Conservation (phyloP, 2,329 filamentous ascomycete genomes). For the Pleoardoris graminearum region DNA sequence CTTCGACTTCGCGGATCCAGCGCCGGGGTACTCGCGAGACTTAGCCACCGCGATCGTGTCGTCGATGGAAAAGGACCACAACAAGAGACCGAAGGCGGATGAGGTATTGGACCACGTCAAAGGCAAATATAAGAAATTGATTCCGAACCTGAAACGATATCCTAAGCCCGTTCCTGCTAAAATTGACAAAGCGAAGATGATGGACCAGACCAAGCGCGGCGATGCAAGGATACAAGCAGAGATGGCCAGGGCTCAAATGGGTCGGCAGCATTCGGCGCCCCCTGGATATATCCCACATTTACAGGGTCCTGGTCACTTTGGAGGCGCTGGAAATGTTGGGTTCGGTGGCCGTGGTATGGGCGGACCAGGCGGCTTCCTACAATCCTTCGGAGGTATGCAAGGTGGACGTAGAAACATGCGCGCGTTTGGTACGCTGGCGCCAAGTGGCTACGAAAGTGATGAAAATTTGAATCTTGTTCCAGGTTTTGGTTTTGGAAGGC, state of each 20-base stretch:
- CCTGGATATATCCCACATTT: not conserved
- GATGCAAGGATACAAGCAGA: not conserved
- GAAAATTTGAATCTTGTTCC: not conserved
- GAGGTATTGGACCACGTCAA: slow-evolving; percentile 6
- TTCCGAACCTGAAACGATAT: not conserved
- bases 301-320: not conserved
- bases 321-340: not conserved
- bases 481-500: not conserved
- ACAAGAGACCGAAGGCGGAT: slow-evolving; percentile 5
- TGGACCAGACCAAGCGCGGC: not conserved
- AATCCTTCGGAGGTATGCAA: not conserved
- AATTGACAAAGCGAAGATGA: not conserved
- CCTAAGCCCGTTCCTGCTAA: not conserved
- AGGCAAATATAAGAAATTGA: not conserved
- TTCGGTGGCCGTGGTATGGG: not conserved
- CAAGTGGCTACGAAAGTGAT: not conserved
- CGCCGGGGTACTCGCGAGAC: slow-evolving; percentile 8
- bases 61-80: not conserved
- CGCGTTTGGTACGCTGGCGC: not conserved
- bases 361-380: not conserved
- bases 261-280: not conserved
- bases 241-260: not conserved
- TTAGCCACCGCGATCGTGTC: slow-evolving; percentile 7
- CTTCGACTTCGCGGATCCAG: slow-evolving; percentile 1
- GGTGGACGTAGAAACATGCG: not conserved